Conservation (phyloP, 1,284 basidiomycete genomes). For the Salmacisia buchloeana region DNA sequence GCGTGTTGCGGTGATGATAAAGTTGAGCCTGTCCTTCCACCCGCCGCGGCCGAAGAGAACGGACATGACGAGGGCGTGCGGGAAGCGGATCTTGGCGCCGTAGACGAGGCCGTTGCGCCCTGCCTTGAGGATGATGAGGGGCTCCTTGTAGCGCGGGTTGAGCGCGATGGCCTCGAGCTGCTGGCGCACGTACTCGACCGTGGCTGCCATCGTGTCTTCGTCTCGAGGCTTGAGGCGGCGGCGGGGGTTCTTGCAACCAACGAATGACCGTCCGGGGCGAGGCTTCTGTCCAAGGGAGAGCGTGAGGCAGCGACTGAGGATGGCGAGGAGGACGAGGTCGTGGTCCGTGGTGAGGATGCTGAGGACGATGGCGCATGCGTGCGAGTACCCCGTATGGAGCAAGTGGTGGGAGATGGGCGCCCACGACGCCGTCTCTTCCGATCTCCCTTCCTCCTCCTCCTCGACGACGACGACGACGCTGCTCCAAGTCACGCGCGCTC, state of each 20-base stretch:
- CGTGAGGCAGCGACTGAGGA: not conserved
- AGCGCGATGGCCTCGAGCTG: conserved; percentile 32
- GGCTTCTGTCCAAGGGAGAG: too few species aligned
- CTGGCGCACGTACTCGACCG: not conserved
- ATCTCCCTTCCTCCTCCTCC: not conserved
- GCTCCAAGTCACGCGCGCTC: not conserved
- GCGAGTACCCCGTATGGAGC: too few species aligned
- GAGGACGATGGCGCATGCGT: too few species aligned
- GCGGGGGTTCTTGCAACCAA: too few species aligned
- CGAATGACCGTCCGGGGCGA: too few species aligned
- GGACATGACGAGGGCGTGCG: conserved; percentile 99
- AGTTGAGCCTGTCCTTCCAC: conserved; percentile 57
- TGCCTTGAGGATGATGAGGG: conserved; percentile 75
- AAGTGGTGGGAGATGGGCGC: not conserved
- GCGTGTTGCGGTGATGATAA: conserved; percentile 80
- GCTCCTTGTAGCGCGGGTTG: conserved; percentile 75
- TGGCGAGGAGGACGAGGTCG: not conserved
- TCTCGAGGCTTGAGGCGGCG: not conserved
- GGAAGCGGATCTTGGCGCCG: conserved; percentile 85
- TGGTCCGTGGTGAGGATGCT: too few species aligned
- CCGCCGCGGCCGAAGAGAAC: conserved; percentile 64
- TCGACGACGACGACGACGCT: too few species aligned
- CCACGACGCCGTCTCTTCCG: not conserved
- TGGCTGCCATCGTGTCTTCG: not conserved
- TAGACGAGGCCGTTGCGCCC: conserved; percentile 93